Evolutionary conservation across 2,329 filamentous ascomycete species (phyloP).

Genomic region (Exophiala spinifera): DNA sequence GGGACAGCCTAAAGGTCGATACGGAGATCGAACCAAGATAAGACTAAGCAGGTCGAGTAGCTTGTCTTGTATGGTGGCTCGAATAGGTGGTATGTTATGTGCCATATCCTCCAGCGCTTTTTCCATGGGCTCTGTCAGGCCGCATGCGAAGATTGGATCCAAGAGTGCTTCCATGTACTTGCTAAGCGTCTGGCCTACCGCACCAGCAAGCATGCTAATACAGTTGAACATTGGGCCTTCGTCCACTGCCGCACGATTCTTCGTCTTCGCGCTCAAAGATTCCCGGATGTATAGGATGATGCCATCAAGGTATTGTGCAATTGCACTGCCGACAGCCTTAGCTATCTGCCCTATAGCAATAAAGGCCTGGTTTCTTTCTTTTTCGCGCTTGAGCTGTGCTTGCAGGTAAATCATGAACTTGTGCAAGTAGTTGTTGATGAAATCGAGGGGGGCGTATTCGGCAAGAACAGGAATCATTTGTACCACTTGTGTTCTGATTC

Average conservation of each 20-base stretch:
- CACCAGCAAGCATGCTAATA: conserved; percentile 92
- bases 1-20: conserved; percentile 87
- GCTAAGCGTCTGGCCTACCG: conserved; percentile 92
- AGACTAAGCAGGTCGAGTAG: conserved; percentile 92
- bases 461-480: conserved; percentile 88
- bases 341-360: conserved; percentile 94
- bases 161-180: conserved; percentile 97
- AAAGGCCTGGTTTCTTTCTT: conserved; percentile 90
- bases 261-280: conserved; percentile 43
- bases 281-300: conserved; percentile 93
- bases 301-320: conserved; percentile 90
- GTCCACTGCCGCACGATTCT: conserved; percentile 54
- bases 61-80: conserved; percentile 87
- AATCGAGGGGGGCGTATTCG: conserved; percentile 86
- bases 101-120: conserved; percentile 98
- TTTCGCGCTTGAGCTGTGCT: conserved; percentile 88
- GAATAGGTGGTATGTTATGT: conserved; percentile 94
- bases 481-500: conserved; percentile 86
- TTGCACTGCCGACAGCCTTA: conserved; percentile 91
- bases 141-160: conserved; percentile 95
- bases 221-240: conserved; percentile 88
- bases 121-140: conserved; percentile 86
- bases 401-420: conserved; percentile 97
- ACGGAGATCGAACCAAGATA: conserved; percentile 87
- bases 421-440: conserved; percentile 81